Evolutionary conservation across 768 basidiomycete genomes (phyloP).

Genomic region (Hygrocybe coccinea): DNA sequence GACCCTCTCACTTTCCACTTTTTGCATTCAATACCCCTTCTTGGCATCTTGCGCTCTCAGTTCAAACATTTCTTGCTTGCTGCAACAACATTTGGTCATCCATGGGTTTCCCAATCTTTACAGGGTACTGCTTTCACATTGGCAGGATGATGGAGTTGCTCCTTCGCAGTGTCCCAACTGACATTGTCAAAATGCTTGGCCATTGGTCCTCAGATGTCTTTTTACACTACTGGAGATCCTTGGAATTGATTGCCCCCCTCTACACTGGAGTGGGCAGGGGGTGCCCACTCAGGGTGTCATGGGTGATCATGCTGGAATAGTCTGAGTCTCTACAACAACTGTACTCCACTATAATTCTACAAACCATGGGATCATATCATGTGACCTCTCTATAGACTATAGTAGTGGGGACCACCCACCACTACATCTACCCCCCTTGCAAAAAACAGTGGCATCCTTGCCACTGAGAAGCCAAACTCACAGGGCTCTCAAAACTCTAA

Average conservation of each 20-base stretch:
- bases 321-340: too few relatives aligned
- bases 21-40: slow-evolving; percentile 9
- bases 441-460: too few relatives aligned
- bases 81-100: slow-evolving; percentile 27
- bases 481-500: too few relatives aligned
- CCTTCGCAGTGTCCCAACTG: slow-evolving; percentile 25
- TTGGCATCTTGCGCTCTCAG: slow-evolving; percentile 12
- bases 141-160: slow-evolving; percentile 33
- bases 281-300: too few relatives aligned
- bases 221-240: slow-evolving; percentile 28
- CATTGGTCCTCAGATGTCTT: slow-evolving; percentile 35
- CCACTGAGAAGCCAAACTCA: too few relatives aligned
- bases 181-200: slow-evolving; percentile 29
- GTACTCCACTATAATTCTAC: too few relatives aligned
- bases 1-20: slow-evolving; percentile 8
- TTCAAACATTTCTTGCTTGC: slow-evolving; percentile 13
- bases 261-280: not conserved
- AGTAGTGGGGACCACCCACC: too few relatives aligned
- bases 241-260: slow-evolving; percentile 18
- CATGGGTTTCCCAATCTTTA: slow-evolving; percentile 10
- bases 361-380: too few relatives aligned
- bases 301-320: too few relatives aligned
- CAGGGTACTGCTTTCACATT: slow-evolving; percentile 33
- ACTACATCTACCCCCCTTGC: too few relatives aligned
- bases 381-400: too few relatives aligned